Conservation (phyloP, 2,329 filamentous ascomycete genomes). For the Trichophaea hybrida region DNA sequence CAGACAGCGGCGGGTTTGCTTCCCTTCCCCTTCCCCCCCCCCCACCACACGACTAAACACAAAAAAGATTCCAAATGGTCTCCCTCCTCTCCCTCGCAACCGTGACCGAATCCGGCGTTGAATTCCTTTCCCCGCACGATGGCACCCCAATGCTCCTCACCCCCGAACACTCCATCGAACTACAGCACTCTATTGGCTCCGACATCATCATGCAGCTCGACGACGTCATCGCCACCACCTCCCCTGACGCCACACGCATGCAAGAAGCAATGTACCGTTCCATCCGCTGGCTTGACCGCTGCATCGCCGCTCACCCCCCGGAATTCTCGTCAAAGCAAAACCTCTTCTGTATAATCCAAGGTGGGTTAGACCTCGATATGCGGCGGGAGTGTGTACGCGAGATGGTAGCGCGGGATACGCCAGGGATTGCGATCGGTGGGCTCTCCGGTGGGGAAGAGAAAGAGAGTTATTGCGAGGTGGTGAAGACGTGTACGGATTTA, state of each 20-base stretch:
- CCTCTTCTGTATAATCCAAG: constrained; percentile 97
- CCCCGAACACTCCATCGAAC: constrained; percentile 86
- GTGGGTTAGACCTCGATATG: constrained; percentile 78
- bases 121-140: constrained; percentile 92
- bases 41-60: constrained; percentile 13
- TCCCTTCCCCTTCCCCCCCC: not conserved
- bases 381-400: constrained; percentile 65
- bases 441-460: constrained; percentile 93
- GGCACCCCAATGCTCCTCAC: constrained; percentile 91
- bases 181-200: constrained; percentile 94
- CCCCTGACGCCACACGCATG: constrained; percentile 75
- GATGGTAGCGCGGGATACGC: constrained; percentile 84
- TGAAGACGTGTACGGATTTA: constrained; percentile 68
- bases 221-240: constrained; percentile 93
- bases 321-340: constrained; percentile 48
- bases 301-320: constrained; percentile 66
- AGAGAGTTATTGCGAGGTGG: constrained; percentile 78
- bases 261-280: constrained; percentile 89
- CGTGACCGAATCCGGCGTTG: constrained; percentile 88
- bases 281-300: constrained; percentile 89
- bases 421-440: constrained; percentile 91
- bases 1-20: constrained; percentile 51
- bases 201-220: constrained; percentile 99
- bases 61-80: constrained; percentile 87
- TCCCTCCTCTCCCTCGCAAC: constrained; percentile 84